Evolutionary conservation across 768 basidiomycete species (phyloP), one percentile per base, ranked within the genome.

Genomic region (Termitomyces eurrhizus): DNA sequence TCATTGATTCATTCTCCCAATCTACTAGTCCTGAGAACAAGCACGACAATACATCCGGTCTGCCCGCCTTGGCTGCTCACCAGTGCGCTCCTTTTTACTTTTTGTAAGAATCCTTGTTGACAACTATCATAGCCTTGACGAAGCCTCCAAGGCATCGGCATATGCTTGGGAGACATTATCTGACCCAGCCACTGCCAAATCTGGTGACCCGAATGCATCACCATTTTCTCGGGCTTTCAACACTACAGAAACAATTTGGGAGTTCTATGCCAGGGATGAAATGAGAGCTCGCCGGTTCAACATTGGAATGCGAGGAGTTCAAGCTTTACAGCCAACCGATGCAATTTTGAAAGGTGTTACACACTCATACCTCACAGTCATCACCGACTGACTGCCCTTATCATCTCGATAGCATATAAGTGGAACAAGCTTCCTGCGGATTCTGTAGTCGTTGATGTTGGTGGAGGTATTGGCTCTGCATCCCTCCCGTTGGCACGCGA

Each of bases 391-490:
- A 21, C 36, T 32, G 37, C 33, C 54, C 29, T 48, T 37, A 3
- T 42, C 18, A 26, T n/a, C 3, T 42, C 9, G 11, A 52, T 11
- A 63, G 62, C 62, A 1, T 63, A 60, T 53, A 59, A 61, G 3
- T 63, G 62, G 62, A 49, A 14, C 4, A 42, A 26, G 12, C 51
- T 63, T 42, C 36, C 56, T 16, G 56, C 51, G 13, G 58, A 51
- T 39, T 63, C 61, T 21, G 39, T 67, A 16, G 49, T 74, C 42
- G 72, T 74, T n/a, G 73, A 74, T 42, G 73, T 78, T 13, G 77
- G 77, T 8, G 75, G 75, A 11, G 72, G 73, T 32, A 52, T 73
- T 13, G 77, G 77, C 2, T 64, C 68, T 9, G 62, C 67, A 8
- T 68, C 72, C 1, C 60, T 77, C 12, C 60, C 62, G 8, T 45